phyloP scores from a whole-genome alignment of 2,329 filamentous ascomycete genomes.

The Talaromyces sp. region DNA sequence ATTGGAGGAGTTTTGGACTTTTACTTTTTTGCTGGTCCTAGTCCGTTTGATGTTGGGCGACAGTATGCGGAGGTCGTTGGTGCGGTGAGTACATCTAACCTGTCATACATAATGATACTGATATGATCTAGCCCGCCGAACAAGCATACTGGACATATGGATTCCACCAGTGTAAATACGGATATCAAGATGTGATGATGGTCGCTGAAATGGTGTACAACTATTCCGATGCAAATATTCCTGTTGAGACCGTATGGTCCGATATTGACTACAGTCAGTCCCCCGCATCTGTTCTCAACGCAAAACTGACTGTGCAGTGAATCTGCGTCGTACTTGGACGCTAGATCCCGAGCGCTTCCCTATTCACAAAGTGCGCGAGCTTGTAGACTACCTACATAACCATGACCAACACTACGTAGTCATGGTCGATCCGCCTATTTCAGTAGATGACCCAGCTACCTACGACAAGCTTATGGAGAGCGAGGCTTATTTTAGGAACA shows the following conservation, averaged over 20 bases:
- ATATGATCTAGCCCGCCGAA: constrained; percentile 58
- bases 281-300: neutral
- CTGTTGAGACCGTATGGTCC: constrained; percentile 48
- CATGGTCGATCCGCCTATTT: constrained; percentile 67
- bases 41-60: constrained; percentile 56
- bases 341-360: constrained; percentile 42
- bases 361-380: constrained; percentile 56
- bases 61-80: constrained; percentile 60
- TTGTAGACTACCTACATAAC: constrained; percentile 65
- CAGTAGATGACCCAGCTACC: constrained; percentile 54
- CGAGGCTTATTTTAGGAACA: constrained; percentile 53
- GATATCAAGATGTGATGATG: constrained; percentile 54
- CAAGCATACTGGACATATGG: constrained; percentile 79
- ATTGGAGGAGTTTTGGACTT: constrained; percentile 75
- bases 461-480: constrained; percentile 19
- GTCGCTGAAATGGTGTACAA: constrained; percentile 46
- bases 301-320: constrained; percentile 15
- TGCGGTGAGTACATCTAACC: constrained; percentile 11
- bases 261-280: constrained; percentile 45
- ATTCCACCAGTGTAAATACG: constrained; percentile 63
- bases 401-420: constrained; percentile 69
- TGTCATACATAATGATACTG: neutral
- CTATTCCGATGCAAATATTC: constrained; percentile 43
- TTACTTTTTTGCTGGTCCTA: constrained; percentile 63
- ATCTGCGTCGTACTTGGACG: constrained; percentile 38